Evolutionary conservation across 2,329 filamentous ascomycete species (phyloP).

Genomic region (Volutella citrinella): DNA sequence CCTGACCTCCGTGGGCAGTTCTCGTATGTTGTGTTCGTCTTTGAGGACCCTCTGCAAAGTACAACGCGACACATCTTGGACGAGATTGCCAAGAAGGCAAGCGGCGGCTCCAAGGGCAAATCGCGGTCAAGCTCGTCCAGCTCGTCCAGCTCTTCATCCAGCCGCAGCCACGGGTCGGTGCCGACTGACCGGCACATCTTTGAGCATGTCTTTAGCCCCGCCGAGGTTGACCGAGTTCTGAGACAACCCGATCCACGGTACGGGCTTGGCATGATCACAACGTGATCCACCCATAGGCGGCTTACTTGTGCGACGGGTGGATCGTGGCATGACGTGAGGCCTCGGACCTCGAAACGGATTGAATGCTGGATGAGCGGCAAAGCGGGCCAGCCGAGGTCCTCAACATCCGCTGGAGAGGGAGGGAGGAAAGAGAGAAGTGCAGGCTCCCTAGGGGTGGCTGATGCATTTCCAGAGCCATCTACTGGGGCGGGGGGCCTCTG

Average conservation of each 20-base stretch:
- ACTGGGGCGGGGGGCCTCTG: constrained; percentile 19
- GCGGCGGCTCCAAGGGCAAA: constrained; percentile 32
- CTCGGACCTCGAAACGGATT: too few relatives aligned
- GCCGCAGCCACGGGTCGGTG: constrained; percentile 26
- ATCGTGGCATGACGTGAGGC: constrained; percentile 10
- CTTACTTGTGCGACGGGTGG: background rate
- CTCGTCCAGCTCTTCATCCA: constrained; percentile 25
- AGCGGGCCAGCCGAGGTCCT: too few relatives aligned
- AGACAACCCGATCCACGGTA: constrained; percentile 53
- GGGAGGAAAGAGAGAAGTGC: too few relatives aligned
- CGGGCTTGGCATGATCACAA: constrained; percentile 50
- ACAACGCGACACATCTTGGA: constrained; percentile 52
- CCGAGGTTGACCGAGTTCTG: constrained; percentile 49
- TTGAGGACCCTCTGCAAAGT: constrained; percentile 56
- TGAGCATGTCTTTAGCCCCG: constrained; percentile 46
- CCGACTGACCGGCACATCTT: constrained; percentile 53
- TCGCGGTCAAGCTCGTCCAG: constrained; percentile 27
- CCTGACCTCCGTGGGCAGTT: constrained; percentile 62
- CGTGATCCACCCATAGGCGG: constrained; percentile 16
- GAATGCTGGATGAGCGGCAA: too few relatives aligned
- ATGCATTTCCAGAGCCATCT: too few relatives aligned
- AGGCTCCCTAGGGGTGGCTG: too few relatives aligned
- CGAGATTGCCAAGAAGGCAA: constrained; percentile 52
- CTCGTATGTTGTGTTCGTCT: constrained; percentile 60
- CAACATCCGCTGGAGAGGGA: too few relatives aligned